Percentiles rank a stretch among this genome's conserved stretches.
phyloP scores from a whole-genome alignment of 495 filamentous ascomycete species.

The Neurospora pannonica region DNA sequence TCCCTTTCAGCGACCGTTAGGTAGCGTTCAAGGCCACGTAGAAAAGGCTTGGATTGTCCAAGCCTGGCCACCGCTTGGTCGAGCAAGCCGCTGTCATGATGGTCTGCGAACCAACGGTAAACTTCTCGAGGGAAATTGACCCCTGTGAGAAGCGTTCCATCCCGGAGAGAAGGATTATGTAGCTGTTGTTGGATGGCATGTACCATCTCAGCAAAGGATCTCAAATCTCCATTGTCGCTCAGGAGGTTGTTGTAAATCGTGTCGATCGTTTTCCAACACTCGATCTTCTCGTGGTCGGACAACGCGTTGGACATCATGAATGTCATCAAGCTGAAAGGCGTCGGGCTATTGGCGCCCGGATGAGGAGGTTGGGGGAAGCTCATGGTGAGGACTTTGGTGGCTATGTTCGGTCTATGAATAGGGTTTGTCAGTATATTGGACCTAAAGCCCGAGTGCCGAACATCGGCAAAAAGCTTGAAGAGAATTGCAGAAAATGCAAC shows the following conservation, averaged over 20 bases:
- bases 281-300: neutral
- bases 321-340: neutral
- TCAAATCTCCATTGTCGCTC: neutral
- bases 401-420: neutral
- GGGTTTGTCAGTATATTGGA: neutral
- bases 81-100: neutral
- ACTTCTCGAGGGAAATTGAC: neutral
- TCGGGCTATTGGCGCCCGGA: neutral
- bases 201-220: neutral
- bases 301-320: neutral
- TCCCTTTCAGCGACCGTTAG: neutral
- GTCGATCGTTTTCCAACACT: neutral
- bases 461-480: neutral
- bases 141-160: neutral
- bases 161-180: neutral
- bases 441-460: neutral
- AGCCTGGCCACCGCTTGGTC: neutral
- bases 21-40: neutral
- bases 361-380: neutral
- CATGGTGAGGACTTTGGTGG: neutral
- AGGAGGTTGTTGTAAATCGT: neutral
- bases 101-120: neutral
- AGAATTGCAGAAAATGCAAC: neutral
- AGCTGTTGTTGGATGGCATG: neutral
- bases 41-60: neutral